phyloP scores from a whole-genome alignment of 306 rosid species.

The Boehmeria nivea region DNA sequence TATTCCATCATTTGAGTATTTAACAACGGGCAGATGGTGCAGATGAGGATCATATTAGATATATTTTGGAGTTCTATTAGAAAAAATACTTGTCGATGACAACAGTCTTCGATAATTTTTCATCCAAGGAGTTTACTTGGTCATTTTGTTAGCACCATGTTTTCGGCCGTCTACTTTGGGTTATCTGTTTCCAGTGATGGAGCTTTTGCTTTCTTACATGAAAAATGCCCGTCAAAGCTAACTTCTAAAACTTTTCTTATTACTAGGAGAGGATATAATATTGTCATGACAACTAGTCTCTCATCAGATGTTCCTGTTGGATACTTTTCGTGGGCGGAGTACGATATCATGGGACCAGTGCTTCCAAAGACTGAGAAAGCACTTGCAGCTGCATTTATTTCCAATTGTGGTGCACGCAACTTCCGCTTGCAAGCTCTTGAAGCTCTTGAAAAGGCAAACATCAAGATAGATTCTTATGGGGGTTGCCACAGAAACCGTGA shows the following conservation, averaged over 20 bases:
- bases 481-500: slow-evolving; percentile 84
- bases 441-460: slow-evolving; percentile 58
- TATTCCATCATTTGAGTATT: no score
- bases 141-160: not conserved
- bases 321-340: slow-evolving; percentile 99
- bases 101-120: not conserved
- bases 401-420: slow-evolving; percentile 92
- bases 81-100: not conserved
- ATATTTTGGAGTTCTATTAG: not conserved
- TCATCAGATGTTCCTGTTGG: slow-evolving; percentile 98
- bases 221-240: slow-evolving; percentile 19
- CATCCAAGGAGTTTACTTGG: not conserved
- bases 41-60: not conserved
- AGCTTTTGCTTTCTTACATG: not conserved
- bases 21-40: no score
- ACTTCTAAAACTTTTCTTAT: slow-evolving; percentile 21
- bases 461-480: slow-evolving; percentile 84
- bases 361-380: slow-evolving; percentile 77
- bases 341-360: slow-evolving; percentile 86
- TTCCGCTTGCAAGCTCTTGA: slow-evolving; percentile 95
- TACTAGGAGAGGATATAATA: slow-evolving; percentile 66
- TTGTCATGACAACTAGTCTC: slow-evolving; percentile 96
- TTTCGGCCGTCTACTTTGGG: not conserved
- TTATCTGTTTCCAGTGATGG: not conserved
- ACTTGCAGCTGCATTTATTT: slow-evolving; percentile 96